Conservation (phyloP, 768 basidiomycete species). For the Megacollybia marginata region DNA sequence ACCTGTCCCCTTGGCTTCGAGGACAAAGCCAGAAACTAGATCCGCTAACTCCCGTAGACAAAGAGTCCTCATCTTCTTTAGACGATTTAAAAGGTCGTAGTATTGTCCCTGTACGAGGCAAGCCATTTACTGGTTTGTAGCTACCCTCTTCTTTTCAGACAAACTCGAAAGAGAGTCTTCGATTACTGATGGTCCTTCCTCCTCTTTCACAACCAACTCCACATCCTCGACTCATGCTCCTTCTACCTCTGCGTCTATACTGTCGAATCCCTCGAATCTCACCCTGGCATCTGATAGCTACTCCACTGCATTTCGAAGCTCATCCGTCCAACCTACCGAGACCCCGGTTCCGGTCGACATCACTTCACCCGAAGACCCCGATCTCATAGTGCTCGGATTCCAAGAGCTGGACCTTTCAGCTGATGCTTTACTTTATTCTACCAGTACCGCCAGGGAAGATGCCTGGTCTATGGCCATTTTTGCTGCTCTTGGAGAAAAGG, state of each 20-base stretch:
- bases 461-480: slow-evolving; percentile 64
- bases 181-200: neutral
- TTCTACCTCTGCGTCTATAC: neutral
- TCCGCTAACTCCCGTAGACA: neutral
- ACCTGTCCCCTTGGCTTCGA: slow-evolving; percentile 61
- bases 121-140: neutral
- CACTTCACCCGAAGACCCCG: slow-evolving; percentile 38
- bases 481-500: slow-evolving; percentile 65
- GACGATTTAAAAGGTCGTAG: slow-evolving; percentile 20
- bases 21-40: slow-evolving; percentile 7
- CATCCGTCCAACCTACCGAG: neutral
- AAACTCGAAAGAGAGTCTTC: neutral
- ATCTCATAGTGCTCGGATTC: slow-evolving; percentile 69
- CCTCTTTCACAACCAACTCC: neutral
- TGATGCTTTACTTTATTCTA: slow-evolving; percentile 69
- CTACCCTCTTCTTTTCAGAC: neutral
- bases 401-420: slow-evolving; percentile 78
- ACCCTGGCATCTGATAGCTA: neutral
- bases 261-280: neutral
- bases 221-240: neutral
- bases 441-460: slow-evolving; percentile 56
- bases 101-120: no score
- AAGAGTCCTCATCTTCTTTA: slow-evolving; percentile 24
- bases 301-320: neutral
- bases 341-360: slow-evolving; percentile 4